Evolutionary conservation across 2,329 filamentous ascomycete genomes (phyloP), one percentile per base, ranked within the genome.

Genomic region (Onygenales sp.): DNA sequence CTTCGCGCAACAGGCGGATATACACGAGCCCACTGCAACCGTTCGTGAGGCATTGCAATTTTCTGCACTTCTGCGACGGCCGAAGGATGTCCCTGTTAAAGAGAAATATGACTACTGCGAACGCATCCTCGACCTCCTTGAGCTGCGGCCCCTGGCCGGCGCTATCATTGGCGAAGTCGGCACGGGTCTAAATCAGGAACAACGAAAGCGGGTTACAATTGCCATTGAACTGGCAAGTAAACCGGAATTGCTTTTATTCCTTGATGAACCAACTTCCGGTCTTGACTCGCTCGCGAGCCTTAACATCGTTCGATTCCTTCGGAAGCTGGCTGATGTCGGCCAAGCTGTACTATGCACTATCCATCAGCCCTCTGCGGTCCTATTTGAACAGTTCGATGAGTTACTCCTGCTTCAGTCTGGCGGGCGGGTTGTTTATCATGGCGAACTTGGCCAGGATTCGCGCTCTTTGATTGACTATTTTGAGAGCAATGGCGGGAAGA

Each of bases 271-370:
- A 0, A 84, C 81, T 0, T 82, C 78, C 0, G 82, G 82, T 14
- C 73, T 89, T 0, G 86, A 89, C 58, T 84, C 83, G 1, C 79
- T 86, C 52, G 83, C 84, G 5, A 85, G 86, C 0, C 84, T 79
- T 59, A 81, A 83, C 58, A 84, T 84, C 56, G 74, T 83, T 2
- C 75, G 79, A 0, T 82, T 85, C 57, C 68, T 85, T 7, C 75
- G 80, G 3, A 83, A 83, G 60, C 71, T 85, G 2, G 79, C 82
- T 1, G 78, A 81, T n/a, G 86, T 86, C 2, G 90, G 89, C 1
- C 90, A 95, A 66, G 89, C 89, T 8, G 89, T 95, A 60, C 78
- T 95, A 3, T 94, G 89, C 72, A 95, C 90, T 0, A 95, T 95
- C 58, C 90, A 95, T 67, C 90, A 95, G 66, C 89, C 90, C 1